These are phyloP conservation scores for Pholiota adiposa DNA, from an alignment of 1,284 basidiomycete species.

Conservation along the genomic window DNA sequence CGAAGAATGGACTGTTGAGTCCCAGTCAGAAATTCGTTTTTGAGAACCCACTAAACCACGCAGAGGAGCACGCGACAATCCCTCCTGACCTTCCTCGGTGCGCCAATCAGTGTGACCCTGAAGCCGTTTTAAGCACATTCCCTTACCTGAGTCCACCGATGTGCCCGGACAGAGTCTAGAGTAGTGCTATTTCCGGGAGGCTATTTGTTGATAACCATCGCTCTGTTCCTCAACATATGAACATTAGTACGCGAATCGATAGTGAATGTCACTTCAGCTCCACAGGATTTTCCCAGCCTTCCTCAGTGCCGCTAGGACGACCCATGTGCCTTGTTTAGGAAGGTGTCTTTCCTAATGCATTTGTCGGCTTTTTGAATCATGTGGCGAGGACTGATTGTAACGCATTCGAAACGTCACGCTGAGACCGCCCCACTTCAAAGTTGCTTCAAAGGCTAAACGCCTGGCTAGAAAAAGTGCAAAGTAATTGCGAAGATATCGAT, in stretches of 20 bases:
- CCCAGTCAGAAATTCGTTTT: too few species aligned
- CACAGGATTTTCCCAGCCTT: background rate
- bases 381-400: background rate
- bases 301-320: background rate
- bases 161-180: conserved; percentile 6
- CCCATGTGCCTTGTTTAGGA: background rate
- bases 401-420: background rate
- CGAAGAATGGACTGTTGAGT: too few species aligned
- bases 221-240: background rate
- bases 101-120: background rate
- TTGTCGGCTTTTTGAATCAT: background rate
- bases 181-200: background rate
- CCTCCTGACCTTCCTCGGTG: background rate
- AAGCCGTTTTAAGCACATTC: conserved; percentile 9
- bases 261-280: background rate
- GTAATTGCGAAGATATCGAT: too few species aligned
- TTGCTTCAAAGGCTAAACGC: too few species aligned
- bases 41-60: too few species aligned
- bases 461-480: too few species aligned
- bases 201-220: conserved; percentile 5
- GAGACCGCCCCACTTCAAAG: background rate
- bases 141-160: conserved; percentile 14
- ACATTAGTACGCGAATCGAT: background rate
- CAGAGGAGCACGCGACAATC: background rate
- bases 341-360: conserved; percentile 8